These are phyloP conservation scores for Myrica gale DNA, from an alignment of 306 rosid species.

Conservation along the genomic window DNA sequence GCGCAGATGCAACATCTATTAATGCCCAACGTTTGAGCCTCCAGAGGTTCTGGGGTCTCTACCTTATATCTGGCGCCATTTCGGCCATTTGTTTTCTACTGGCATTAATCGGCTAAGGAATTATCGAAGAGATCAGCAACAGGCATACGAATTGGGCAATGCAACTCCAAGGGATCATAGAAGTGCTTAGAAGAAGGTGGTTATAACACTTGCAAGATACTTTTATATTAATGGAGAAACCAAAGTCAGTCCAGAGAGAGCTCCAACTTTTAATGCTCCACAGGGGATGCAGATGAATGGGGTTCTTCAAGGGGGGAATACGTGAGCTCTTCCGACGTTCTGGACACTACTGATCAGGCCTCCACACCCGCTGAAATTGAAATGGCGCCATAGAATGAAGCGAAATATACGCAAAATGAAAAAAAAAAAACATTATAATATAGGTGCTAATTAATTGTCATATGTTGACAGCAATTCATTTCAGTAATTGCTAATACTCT, in stretches of 20 bases:
- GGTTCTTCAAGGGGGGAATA: not conserved
- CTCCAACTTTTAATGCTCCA: not conserved
- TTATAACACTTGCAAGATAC: not conserved
- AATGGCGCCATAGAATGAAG: not conserved
- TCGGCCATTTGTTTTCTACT: conserved; percentile 50
- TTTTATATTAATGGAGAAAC: not conserved
- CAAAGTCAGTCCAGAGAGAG: not conserved
- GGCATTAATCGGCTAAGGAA: conserved; percentile 20
- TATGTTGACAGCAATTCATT: too few relatives aligned
- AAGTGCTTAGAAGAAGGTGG: not conserved
- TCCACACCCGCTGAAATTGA: conserved; percentile 1
- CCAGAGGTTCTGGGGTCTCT: conserved; percentile 55
- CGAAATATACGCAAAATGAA: too few relatives aligned
- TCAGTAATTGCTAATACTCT: too few relatives aligned
- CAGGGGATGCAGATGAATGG: not conserved
- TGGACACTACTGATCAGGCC: conserved; percentile 3
- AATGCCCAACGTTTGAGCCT: conserved; percentile 37
- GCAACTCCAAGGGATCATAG: not conserved
- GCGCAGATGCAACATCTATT: conserved; percentile 26
- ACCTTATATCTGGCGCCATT: conserved; percentile 45
- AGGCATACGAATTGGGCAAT: conserved; percentile 13
- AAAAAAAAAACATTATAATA: too few relatives aligned
- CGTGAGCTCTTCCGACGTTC: not conserved
- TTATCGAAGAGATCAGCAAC: conserved; percentile 9
- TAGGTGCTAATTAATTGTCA: too few relatives aligned